phyloP scores from a whole-genome alignment of 1,284 basidiomycete genomes.

The Kwoniella shivajii region DNA sequence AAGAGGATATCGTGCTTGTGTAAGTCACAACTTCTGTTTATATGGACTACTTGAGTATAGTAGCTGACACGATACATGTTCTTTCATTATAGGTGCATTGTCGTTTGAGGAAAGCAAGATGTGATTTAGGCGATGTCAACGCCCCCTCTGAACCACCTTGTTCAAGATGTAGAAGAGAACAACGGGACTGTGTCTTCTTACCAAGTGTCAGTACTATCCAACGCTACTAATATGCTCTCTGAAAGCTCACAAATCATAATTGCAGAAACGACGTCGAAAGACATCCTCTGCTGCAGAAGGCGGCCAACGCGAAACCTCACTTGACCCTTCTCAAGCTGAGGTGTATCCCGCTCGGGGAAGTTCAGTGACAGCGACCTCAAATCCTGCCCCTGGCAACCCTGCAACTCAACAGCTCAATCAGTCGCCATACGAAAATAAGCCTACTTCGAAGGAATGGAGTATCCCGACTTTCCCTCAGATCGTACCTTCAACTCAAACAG shows the following conservation, averaged over 20 bases:
- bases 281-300: constrained; percentile 23
- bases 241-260: too few relatives aligned
- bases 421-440: not conserved
- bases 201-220: constrained; percentile 32
- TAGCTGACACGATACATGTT: not conserved
- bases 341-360: constrained; percentile 10
- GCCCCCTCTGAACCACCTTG: constrained; percentile 55
- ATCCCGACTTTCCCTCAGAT: not conserved
- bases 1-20: constrained; percentile 49
- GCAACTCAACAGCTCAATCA: not conserved
- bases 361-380: not conserved
- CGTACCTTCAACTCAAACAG: not conserved
- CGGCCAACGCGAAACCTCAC: not conserved
- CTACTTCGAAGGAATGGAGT: not conserved
- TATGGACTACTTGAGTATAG: not conserved
- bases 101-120: constrained; percentile 54
- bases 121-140: constrained; percentile 57
- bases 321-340: constrained; percentile 10
- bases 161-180: constrained; percentile 54
- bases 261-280: constrained; percentile 45
- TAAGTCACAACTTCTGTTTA: constrained; percentile 21
- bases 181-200: constrained; percentile 55
- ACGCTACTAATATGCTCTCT: too few relatives aligned
- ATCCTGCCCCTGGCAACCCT: not conserved
- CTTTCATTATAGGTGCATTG: constrained; percentile 51